These are phyloP conservation scores for Ophiostoma angusticollis DNA, from an alignment of 2,329 filamentous ascomycete genomes.

Conservation along the genomic window DNA sequence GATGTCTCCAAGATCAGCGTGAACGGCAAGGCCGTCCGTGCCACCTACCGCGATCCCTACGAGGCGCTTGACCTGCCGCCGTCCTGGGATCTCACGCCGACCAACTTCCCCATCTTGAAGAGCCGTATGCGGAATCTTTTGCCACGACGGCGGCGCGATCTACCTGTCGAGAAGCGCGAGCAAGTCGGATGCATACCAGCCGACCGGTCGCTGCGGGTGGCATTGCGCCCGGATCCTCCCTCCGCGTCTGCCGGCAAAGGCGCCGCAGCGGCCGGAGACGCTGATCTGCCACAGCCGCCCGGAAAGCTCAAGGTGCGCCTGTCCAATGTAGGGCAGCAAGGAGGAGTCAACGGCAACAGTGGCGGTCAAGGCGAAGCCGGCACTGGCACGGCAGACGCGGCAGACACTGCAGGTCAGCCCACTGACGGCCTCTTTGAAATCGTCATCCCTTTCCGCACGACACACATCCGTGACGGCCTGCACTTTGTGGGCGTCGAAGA, in stretches of 20 bases:
- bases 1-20: conserved; percentile 41
- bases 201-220: conserved; percentile 36
- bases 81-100: conserved; percentile 48
- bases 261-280: not conserved
- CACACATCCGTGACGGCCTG: conserved; percentile 68
- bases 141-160: conserved; percentile 37
- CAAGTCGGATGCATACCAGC: conserved; percentile 42
- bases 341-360: not conserved
- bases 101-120: conserved; percentile 64
- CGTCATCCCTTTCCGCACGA: conserved; percentile 63
- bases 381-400: not conserved
- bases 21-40: conserved; percentile 30
- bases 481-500: conserved; percentile 82
- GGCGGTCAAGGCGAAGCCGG: not conserved
- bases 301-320: conserved; percentile 11
- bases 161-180: conserved; percentile 42
- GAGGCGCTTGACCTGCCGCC: conserved; percentile 47
- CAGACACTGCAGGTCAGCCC: conserved; percentile 1
- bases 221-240: conserved; percentile 23
- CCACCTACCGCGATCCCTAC: conserved; percentile 52
- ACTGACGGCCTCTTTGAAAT: conserved; percentile 24
- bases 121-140: conserved; percentile 49
- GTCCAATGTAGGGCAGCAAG: conserved; percentile 3
- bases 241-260: conserved; percentile 4
- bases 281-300: not conserved